Evolutionary conservation across 2,329 filamentous ascomycete species (phyloP).

Genomic region (Phialophora chinensis): DNA sequence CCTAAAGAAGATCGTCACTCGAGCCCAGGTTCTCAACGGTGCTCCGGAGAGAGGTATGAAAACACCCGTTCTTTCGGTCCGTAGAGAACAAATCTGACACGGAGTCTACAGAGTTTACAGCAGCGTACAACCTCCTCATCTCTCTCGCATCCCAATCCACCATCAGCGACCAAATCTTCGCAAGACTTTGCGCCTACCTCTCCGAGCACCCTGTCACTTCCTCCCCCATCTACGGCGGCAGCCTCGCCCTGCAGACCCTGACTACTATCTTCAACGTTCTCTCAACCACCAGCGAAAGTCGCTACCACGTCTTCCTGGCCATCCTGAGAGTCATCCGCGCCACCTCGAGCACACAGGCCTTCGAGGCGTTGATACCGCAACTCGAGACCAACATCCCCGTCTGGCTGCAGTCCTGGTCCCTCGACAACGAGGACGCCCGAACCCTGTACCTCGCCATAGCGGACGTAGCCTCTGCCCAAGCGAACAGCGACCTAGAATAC

Average conservation of each 20-base stretch:
- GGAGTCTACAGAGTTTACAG: slow-evolving; percentile 73
- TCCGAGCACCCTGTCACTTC: slow-evolving; percentile 78
- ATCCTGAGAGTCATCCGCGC: slow-evolving; percentile 82
- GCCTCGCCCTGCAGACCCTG: slow-evolving; percentile 85
- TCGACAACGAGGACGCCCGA: slow-evolving; percentile 80
- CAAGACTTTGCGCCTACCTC: slow-evolving; percentile 87
- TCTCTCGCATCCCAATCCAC: slow-evolving; percentile 88
- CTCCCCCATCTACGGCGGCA: slow-evolving; percentile 82
- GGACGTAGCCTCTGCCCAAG: slow-evolving; percentile 77
- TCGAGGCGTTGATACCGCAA: slow-evolving; percentile 82
- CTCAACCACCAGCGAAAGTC: slow-evolving; percentile 73
- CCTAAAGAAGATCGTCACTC: slow-evolving; percentile 85
- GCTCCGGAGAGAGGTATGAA: slow-evolving; percentile 80
- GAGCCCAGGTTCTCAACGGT: slow-evolving; percentile 76
- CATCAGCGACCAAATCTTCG: slow-evolving; percentile 83
- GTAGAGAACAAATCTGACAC: neutral
- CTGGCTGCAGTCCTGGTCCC: slow-evolving; percentile 84
- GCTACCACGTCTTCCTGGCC: slow-evolving; percentile 88
- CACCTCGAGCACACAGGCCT: slow-evolving; percentile 73
- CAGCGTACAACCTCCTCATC: slow-evolving; percentile 95
- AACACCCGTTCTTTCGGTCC: slow-evolving; percentile 35
- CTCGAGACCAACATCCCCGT: slow-evolving; percentile 75
- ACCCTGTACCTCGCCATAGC: slow-evolving; percentile 83
- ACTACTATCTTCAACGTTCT: slow-evolving; percentile 98
- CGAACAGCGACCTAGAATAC: slow-evolving; percentile 77